Conservation (phyloP, 2,329 filamentous ascomycete species). For the Ceratocystis harringtonii region DNA sequence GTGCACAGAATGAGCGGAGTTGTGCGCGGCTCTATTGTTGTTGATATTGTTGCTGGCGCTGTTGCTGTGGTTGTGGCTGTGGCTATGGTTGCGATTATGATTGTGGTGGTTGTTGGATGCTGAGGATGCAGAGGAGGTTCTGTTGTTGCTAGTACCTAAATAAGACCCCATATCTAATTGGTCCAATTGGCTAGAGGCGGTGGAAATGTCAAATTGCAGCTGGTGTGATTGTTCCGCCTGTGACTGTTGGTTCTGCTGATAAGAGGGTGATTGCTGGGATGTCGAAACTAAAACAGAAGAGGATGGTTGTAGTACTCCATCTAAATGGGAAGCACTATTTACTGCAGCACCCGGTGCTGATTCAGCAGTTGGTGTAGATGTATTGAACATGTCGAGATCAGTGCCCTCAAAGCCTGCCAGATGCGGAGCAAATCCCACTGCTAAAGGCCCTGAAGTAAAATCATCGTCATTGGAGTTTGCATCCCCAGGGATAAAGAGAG, state of each 20-base stretch:
- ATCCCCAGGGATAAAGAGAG: not conserved
- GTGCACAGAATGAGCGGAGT: not conserved
- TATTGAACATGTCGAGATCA: not conserved
- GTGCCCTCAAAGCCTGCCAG: slow-evolving; percentile 4
- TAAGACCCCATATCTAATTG: slow-evolving; percentile 1
- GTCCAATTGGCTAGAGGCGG: not conserved
- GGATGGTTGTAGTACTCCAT: not conserved
- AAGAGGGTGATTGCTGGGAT: slow-evolving; percentile 3
- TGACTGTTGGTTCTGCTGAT: not conserved
- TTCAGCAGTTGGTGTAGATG: not conserved
- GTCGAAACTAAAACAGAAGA: not conserved
- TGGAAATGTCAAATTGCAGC: slow-evolving; percentile 2
- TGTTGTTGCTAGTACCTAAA: not conserved
- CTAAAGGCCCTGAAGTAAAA: slow-evolving; percentile 11
- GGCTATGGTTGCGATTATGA: not conserved
- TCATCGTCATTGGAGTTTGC: slow-evolving; percentile 1
- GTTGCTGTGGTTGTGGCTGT: not conserved
- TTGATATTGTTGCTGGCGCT: not conserved
- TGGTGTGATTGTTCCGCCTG: not conserved
- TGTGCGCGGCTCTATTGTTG: not conserved
- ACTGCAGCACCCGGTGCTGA: not conserved
- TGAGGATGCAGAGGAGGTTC: not conserved
- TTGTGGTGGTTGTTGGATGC: not conserved
- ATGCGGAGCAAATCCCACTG: slow-evolving; percentile 10
- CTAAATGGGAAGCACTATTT: not conserved